Evolutionary conservation across 345 rosid genomes (phyloP).

Genomic region (Populus tremula): DNA sequence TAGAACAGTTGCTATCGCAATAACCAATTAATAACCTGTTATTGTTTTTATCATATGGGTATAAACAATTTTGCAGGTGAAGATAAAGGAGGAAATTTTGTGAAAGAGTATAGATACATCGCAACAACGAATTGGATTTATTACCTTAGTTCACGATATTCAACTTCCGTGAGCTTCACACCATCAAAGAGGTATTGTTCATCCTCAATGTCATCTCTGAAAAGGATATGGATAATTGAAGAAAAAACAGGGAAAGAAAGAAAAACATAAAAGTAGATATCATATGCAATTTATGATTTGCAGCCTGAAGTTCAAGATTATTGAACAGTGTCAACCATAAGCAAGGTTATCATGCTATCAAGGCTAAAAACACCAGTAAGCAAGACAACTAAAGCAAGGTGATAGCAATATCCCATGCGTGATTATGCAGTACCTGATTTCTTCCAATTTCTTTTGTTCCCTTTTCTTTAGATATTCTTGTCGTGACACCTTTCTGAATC

Average conservation of each 20-base stretch:
- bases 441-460: constrained; percentile 96
- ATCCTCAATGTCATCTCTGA: constrained; percentile 88
- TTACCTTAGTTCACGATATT: constrained; percentile 63
- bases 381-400: neutral
- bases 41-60: neutral
- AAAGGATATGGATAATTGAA: neutral
- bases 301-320: neutral
- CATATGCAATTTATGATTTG: neutral
- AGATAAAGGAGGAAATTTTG: neutral
- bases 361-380: neutral
- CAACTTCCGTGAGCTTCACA: constrained; percentile 70
- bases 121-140: constrained; percentile 14
- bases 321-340: too few relatives aligned
- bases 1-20: neutral
- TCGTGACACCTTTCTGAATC: constrained; percentile 78
- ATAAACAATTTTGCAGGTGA: too few relatives aligned
- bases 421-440: constrained; percentile 53
- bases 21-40: neutral
- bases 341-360: neutral
- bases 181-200: constrained; percentile 79
- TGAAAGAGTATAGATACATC: neutral
- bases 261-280: neutral
- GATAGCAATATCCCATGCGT: neutral
- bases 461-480: constrained; percentile 90
- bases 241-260: neutral